Percentiles rank a stretch among this genome's conserved stretches.
phyloP scores from a whole-genome alignment of 441 rosid genomes.

The Pelargonium citronellum region DNA sequence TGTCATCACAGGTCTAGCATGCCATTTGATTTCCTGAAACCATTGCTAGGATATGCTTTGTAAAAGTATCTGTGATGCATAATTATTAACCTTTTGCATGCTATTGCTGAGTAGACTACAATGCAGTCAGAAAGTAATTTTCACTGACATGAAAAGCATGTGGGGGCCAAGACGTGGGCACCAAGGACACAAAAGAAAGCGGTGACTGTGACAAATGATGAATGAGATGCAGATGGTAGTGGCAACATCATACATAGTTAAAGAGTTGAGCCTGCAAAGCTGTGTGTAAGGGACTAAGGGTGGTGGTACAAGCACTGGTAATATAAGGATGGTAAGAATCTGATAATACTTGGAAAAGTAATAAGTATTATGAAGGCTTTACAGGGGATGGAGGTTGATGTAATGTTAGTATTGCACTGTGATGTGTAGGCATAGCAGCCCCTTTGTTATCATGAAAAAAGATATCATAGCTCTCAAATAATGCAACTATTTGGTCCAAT shows the following conservation, averaged over 20 bases:
- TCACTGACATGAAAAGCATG: slow-evolving; percentile 1
- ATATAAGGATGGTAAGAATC: background rate
- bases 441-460: background rate
- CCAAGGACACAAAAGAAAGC: slow-evolving; percentile 2
- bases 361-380: background rate
- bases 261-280: background rate
- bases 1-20: background rate
- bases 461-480: background rate
- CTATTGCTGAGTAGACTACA: background rate
- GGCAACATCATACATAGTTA: background rate
- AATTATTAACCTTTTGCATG: background rate
- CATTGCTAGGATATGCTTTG: slow-evolving; percentile 5
- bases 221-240: background rate
- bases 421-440: background rate
- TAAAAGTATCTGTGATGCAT: background rate
- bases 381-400: background rate
- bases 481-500: background rate
- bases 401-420: background rate
- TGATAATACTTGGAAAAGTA: background rate
- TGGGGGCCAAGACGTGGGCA: background rate
- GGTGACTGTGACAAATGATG: background rate
- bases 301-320: background rate
- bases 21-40: background rate
- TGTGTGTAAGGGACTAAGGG: background rate
- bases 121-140: background rate